A percentile compares a stretch with the other conserved stretches of the same genome.
Evolutionary conservation across 2,329 filamentous ascomycete genomes (phyloP).

Genomic region (Myriangium duriaei): DNA sequence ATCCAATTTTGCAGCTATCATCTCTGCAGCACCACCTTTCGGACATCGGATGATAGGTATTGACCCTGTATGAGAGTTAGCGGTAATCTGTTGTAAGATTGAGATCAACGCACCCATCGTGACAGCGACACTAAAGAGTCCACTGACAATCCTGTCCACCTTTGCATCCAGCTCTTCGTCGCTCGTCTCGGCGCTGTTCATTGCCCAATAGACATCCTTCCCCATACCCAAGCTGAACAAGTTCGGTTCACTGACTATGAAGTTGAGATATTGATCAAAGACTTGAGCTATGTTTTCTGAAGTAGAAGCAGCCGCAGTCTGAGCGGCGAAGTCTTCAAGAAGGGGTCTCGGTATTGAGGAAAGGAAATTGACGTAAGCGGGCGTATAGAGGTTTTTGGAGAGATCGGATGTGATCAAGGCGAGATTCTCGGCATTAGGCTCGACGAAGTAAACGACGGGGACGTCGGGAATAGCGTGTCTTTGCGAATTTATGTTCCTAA

Average conservation of each 20-base stretch:
- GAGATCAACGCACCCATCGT: slow-evolving; percentile 64
- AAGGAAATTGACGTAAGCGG: slow-evolving; percentile 93
- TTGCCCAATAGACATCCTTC: slow-evolving; percentile 87
- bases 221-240: slow-evolving; percentile 89
- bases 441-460: slow-evolving; percentile 89
- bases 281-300: slow-evolving; percentile 85
- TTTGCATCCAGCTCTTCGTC: slow-evolving; percentile 81
- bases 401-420: slow-evolving; percentile 75
- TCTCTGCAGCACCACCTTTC: slow-evolving; percentile 82
- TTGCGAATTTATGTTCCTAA: slow-evolving; percentile 61
- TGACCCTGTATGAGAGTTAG: slow-evolving; percentile 44
- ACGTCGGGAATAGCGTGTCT: slow-evolving; percentile 92
- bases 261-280: slow-evolving; percentile 95
- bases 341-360: slow-evolving; percentile 82
- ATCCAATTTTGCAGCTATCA: slow-evolving; percentile 88
- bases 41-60: slow-evolving; percentile 94
- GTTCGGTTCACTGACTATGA: slow-evolving; percentile 89
- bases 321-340: slow-evolving; percentile 84
- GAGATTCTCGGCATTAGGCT: slow-evolving; percentile 72
- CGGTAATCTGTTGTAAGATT: background rate
- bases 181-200: slow-evolving; percentile 84
- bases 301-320: slow-evolving; percentile 73
- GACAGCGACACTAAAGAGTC: slow-evolving; percentile 95
- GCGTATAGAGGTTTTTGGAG: slow-evolving; percentile 75
- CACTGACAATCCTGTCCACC: slow-evolving; percentile 84